Conservation (phyloP, 768 basidiomycete genomes). For the Mycena metata region DNA sequence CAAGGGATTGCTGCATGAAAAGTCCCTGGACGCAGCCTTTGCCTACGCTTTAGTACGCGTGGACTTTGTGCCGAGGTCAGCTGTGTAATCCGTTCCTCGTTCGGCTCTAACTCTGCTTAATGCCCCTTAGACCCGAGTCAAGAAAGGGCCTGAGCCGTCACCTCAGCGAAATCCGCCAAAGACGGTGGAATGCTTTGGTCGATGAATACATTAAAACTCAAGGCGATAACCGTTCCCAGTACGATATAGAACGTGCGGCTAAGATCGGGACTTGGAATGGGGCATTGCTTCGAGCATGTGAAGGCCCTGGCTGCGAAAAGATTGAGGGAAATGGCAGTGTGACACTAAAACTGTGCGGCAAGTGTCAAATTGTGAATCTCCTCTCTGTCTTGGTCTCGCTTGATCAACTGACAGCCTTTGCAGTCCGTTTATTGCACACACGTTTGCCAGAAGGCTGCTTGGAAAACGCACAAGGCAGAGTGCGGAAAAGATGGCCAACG, state of each 20-base stretch:
- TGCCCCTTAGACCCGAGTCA: conserved; percentile 9
- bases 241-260: conserved; percentile 20
- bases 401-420: not conserved
- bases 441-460: conserved; percentile 10
- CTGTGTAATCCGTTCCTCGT: not conserved
- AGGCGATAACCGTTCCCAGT: conserved; percentile 3
- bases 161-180: not conserved
- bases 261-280: conserved; percentile 26
- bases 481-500: conserved; percentile 10
- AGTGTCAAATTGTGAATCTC: conserved; percentile 17
- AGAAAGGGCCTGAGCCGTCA: conserved; percentile 5
- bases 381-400: not conserved
- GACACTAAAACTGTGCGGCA: conserved; percentile 13
- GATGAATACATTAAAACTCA: conserved; percentile 24
- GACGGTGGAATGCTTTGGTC: conserved; percentile 13
- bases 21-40: conserved; percentile 19
- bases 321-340: not conserved
- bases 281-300: conserved; percentile 19
- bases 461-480: conserved; percentile 16
- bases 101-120: not conserved
- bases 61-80: conserved; percentile 10
- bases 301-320: conserved; percentile 17
- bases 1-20: not conserved
- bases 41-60: conserved; percentile 6
- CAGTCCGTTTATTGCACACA: conserved; percentile 19